Conservation (phyloP, 345 rosid species). For the Gossypium bickii region DNA sequence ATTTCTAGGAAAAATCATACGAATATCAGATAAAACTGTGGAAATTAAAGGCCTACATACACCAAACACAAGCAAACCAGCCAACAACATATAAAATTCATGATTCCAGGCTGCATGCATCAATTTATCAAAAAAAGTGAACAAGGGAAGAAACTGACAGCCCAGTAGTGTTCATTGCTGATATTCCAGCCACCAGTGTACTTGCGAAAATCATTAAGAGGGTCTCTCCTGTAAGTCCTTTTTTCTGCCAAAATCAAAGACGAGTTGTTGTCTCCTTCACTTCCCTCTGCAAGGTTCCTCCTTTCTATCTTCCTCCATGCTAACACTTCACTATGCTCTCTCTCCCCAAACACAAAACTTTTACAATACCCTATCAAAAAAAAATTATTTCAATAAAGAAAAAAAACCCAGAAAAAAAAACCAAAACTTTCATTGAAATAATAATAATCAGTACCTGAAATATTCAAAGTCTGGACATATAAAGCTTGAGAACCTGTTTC, state of each 20-base stretch:
- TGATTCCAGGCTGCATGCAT: background rate
- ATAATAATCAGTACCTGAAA: constrained; percentile 23
- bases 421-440: background rate
- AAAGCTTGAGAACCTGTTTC: constrained; percentile 20
- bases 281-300: constrained; percentile 57
- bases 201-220: constrained; percentile 40
- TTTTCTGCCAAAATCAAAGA: constrained; percentile 64
- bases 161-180: constrained; percentile 73
- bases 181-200: constrained; percentile 93
- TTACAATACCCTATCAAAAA: background rate
- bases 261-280: constrained; percentile 26
- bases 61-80: background rate
- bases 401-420: constrained; percentile 8
- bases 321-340: constrained; percentile 23
- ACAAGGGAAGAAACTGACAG: constrained; percentile 52
- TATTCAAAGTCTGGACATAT: background rate
- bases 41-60: background rate
- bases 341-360: constrained; percentile 25
- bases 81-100: background rate
- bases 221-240: constrained; percentile 67
- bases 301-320: constrained; percentile 38
- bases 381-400: background rate
- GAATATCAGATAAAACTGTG: background rate
- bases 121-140: background rate
- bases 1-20: background rate